These are phyloP conservation scores for Antrodiella citrinella DNA, from an alignment of 768 basidiomycete species.

Conservation along the genomic window DNA sequence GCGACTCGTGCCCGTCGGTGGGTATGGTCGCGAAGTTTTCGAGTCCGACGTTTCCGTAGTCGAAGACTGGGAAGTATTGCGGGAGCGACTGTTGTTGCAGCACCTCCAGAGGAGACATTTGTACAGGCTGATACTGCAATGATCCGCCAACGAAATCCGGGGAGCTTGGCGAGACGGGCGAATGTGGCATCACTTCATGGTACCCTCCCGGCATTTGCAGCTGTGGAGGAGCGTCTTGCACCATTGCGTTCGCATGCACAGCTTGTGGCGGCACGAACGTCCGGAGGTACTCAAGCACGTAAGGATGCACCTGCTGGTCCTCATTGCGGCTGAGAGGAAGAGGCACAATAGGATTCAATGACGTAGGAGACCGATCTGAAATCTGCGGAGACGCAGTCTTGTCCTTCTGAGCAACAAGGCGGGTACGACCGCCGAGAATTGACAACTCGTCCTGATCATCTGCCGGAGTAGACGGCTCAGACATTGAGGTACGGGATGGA, in stretches of 20 bases:
- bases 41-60: slow-evolving; percentile 41
- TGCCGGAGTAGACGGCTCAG: slow-evolving; percentile 38
- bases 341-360: slow-evolving; percentile 65
- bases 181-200: slow-evolving; percentile 3
- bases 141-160: background rate
- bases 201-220: slow-evolving; percentile 4
- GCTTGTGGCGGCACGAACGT: slow-evolving; percentile 39
- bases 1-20: slow-evolving; percentile 20
- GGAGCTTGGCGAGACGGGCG: background rate
- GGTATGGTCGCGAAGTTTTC: slow-evolving; percentile 20
- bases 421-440: slow-evolving; percentile 54
- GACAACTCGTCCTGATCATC: slow-evolving; percentile 54
- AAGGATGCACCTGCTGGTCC: slow-evolving; percentile 48
- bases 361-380: slow-evolving; percentile 60
- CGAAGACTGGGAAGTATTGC: slow-evolving; percentile 70
- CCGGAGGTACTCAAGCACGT: slow-evolving; percentile 59
- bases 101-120: slow-evolving; percentile 16
- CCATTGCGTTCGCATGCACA: slow-evolving; percentile 19
- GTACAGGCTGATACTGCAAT: slow-evolving; percentile 6
- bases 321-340: slow-evolving; percentile 48
- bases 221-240: slow-evolving; percentile 3
- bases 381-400: slow-evolving; percentile 22
- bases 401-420: slow-evolving; percentile 45
- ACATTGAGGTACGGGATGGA: slow-evolving; percentile 26
- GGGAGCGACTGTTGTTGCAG: slow-evolving; percentile 35